These are phyloP conservation scores for Saccharata proteae DNA, from an alignment of 2,329 filamentous ascomycete genomes.

Conservation along the genomic window DNA sequence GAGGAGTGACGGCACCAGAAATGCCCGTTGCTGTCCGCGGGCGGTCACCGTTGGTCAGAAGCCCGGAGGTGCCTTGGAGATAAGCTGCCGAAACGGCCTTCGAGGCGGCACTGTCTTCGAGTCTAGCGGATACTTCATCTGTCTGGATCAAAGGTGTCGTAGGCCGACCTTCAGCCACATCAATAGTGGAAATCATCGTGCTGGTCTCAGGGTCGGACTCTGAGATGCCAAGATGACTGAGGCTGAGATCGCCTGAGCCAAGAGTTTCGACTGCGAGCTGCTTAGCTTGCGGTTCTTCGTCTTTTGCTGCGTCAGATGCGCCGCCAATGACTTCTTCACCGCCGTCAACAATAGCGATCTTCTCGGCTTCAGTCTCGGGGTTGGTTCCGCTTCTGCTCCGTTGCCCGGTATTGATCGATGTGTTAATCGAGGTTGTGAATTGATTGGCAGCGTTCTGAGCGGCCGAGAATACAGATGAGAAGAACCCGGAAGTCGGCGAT, in stretches of 20 bases:
- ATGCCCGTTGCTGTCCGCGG: slow-evolving; percentile 27
- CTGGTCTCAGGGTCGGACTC: slow-evolving; percentile 47
- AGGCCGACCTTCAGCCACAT: slow-evolving; percentile 30
- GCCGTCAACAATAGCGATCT: slow-evolving; percentile 16
- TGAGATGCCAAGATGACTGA: slow-evolving; percentile 74
- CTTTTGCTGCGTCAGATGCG: slow-evolving; percentile 11
- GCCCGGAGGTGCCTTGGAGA: slow-evolving; percentile 24
- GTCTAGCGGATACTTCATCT: slow-evolving; percentile 44
- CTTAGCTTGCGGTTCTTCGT: slow-evolving; percentile 14
- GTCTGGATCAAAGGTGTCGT: slow-evolving; percentile 19
- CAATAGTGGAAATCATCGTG: slow-evolving; percentile 46
- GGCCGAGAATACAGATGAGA: slow-evolving; percentile 83
- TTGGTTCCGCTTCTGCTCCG: slow-evolving; percentile 29
- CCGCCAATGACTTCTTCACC: slow-evolving; percentile 32
- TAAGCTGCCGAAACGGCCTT: slow-evolving; percentile 52
- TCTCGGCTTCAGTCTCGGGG: slow-evolving; percentile 15
- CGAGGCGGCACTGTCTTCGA: slow-evolving; percentile 46
- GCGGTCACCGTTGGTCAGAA: slow-evolving; percentile 21
- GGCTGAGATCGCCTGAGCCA: slow-evolving; percentile 75
- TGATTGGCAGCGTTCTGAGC: slow-evolving; percentile 83
- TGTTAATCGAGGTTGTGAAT: slow-evolving; percentile 62
- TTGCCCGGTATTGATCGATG: slow-evolving; percentile 38
- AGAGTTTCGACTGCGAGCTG: slow-evolving; percentile 78
- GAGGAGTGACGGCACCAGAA: slow-evolving; percentile 32
- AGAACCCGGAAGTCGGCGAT: slow-evolving; percentile 54